Conservation (phyloP, 1,284 basidiomycete species). For the Apiotrichum mycotoxinovorans region DNA sequence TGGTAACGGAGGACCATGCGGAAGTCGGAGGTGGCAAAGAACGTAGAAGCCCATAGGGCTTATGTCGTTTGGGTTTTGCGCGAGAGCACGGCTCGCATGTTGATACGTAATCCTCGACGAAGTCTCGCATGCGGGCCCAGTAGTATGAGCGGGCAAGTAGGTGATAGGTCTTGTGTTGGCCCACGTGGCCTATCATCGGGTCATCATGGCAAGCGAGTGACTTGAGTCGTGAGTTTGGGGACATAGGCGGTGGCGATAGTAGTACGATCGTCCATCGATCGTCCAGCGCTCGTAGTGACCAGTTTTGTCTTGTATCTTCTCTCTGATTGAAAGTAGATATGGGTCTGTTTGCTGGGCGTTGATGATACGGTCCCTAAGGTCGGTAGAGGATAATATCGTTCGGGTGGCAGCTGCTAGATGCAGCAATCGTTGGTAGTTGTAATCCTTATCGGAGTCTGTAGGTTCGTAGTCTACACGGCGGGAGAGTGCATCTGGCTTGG, state of each 20-base stretch:
- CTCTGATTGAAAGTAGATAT: too few relatives aligned
- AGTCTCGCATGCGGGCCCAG: constrained; percentile 27
- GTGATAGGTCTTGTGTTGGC: constrained; percentile 46
- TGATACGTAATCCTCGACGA: constrained; percentile 26
- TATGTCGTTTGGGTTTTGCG: constrained; percentile 41
- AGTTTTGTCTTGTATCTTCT: too few relatives aligned
- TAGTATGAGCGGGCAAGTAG: constrained; percentile 28
- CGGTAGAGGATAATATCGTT: background rate
- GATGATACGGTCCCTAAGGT: background rate
- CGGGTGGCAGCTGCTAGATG: background rate
- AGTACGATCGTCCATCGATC: too few relatives aligned
- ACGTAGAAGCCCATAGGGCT: constrained; percentile 45
- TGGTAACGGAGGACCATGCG: constrained; percentile 51
- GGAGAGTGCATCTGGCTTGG: constrained; percentile 50
- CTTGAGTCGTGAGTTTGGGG: background rate
- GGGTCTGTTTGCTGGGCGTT: background rate
- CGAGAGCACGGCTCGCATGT: constrained; percentile 52
- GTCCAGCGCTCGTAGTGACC: too few relatives aligned
- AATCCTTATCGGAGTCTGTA: background rate
- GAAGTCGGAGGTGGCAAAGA: too few relatives aligned
- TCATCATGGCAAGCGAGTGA: constrained; percentile 32
- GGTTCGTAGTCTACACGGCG: constrained; percentile 39
- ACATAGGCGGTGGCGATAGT: background rate
- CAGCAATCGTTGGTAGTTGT: background rate
- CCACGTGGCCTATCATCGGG: constrained; percentile 50